Evolutionary conservation across 495 filamentous ascomycete genomes (phyloP), one percentile per base, ranked within the genome.

Genomic region (Niebla homalea): DNA sequence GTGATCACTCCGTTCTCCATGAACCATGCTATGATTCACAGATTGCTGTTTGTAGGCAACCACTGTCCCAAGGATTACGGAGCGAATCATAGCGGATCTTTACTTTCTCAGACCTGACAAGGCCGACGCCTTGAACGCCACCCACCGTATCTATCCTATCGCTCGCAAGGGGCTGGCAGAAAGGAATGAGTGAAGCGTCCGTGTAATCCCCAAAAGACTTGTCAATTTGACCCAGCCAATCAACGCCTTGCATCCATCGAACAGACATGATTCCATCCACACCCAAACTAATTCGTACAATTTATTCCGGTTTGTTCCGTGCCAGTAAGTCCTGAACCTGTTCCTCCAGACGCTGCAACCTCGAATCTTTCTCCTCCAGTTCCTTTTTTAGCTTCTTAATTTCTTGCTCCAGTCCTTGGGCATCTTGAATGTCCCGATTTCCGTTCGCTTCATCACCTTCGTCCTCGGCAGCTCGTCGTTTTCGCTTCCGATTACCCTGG

Each of bases 371-470:
- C 49, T 56, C 53, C 19, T 44, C 32, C 29, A 56, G 39, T 15
- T 56, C 43, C 35, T 25, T 52, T 21, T 41, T 51, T 43, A 56
- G 39, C 26, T 56, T 56, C 26, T 56, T 56, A 16, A 56, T 39
- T 43, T 56, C 53, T 35, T 52, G 49, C 48, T 50, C 38, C 15
- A 56, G 36, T 18, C 36, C n/a, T 5, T 21, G 8, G 2, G 23
- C 12, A 36, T 35, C 36, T 26, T 36, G 23, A 12, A 22, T 36
- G 18, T 52, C 38, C 12, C 41, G 21, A 8, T 12, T 32, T 10
- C 29, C 29, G 29, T 32, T 32, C 8, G 14, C 8, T 21, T 52
- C 49, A 18, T 50, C 44, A 8, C 22, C 44, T 23, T 29, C 25
- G 12, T 52, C 42, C 8, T 48, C 44, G 3, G 22, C 44, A 18